Evolutionary conservation across 768 basidiomycete genomes (phyloP).

Genomic region (Calocybe gangraenosa): DNA sequence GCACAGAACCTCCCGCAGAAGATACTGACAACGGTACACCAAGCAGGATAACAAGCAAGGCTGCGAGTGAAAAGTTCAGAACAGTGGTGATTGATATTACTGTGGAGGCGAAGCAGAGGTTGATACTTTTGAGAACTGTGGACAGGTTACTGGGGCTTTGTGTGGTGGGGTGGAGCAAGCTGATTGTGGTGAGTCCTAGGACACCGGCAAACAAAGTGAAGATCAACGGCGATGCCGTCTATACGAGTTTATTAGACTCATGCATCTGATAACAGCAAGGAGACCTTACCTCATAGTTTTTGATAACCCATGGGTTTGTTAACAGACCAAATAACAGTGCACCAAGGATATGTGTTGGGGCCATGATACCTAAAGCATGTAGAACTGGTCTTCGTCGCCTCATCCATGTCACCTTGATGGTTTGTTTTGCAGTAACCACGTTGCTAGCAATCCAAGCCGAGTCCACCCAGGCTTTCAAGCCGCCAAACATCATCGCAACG

Average conservation of each 20-base stretch:
- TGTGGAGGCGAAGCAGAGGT: conserved; percentile 81
- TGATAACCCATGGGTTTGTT: conserved; percentile 40
- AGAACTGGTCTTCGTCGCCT: conserved; percentile 52
- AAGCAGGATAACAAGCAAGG: conserved; percentile 59
- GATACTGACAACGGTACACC: conserved; percentile 59
- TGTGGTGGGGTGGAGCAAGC: conserved; percentile 18
- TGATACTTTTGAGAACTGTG: conserved; percentile 62
- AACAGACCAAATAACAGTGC: conserved; percentile 44
- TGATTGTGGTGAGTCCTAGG: conserved; percentile 28
- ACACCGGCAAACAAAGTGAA: conserved; percentile 26
- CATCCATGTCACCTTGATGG: conserved; percentile 31
- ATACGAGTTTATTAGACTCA: neutral
- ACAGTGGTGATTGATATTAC: conserved; percentile 82
- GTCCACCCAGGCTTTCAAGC: conserved; percentile 68
- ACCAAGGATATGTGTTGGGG: conserved; percentile 54
- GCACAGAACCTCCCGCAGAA: conserved; percentile 23
- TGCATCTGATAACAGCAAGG: neutral
- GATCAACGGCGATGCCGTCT: conserved; percentile 22
- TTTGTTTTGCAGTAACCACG: conserved; percentile 16
- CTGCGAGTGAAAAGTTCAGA: conserved; percentile 90
- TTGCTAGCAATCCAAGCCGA: conserved; percentile 47
- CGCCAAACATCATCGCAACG: conserved; percentile 80
- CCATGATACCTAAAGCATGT: conserved; percentile 47
- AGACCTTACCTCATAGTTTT: conserved; percentile 35
- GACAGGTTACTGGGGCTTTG: conserved; percentile 35